phyloP scores from a whole-genome alignment of 768 basidiomycete species.

The Termitomyces sp. region DNA sequence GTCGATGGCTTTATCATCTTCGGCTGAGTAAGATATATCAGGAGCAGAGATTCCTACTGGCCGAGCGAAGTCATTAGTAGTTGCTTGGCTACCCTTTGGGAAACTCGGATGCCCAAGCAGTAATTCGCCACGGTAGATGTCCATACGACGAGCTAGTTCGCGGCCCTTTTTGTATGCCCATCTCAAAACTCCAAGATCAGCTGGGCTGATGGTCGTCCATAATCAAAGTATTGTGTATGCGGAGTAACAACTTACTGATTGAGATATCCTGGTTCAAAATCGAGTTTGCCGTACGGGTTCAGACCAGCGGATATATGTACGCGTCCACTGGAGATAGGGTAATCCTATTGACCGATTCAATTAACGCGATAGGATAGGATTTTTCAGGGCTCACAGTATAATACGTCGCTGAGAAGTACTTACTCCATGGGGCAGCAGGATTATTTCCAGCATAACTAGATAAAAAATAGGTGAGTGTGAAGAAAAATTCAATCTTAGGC shows the following conservation, averaged over 20 bases:
- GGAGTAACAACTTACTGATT: conserved; percentile 28
- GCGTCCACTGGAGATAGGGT: conserved; percentile 42
- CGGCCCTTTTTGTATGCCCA: conserved; percentile 52
- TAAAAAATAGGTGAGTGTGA: conserved; percentile 2
- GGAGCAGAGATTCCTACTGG: conserved; percentile 29
- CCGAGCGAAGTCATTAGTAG: conserved; percentile 11
- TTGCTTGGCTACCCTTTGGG: conserved; percentile 27
- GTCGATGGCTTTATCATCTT: conserved; percentile 39
- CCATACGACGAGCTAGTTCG: conserved; percentile 52
- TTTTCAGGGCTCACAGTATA: conserved; percentile 15
- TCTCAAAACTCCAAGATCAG: conserved; percentile 39
- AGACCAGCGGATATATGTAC: conserved; percentile 41
- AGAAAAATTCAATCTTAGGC: conserved; percentile 12
- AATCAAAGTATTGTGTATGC: not conserved
- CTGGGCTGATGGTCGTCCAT: conserved; percentile 19
- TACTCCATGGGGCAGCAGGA: conserved; percentile 14
- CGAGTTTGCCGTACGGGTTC: conserved; percentile 33
- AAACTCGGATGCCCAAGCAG: conserved; percentile 29
- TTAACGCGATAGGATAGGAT: conserved; percentile 10
- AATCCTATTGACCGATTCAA: conserved; percentile 21
- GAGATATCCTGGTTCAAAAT: conserved; percentile 42
- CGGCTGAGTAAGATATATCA: conserved; percentile 33
- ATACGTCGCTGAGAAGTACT: conserved; percentile 21
- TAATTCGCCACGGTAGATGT: conserved; percentile 33
- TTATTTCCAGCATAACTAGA: conserved; percentile 14